These are phyloP conservation scores for Erodium chrysanthum DNA, from an alignment of 441 rosid genomes.

Conservation along the genomic window DNA sequence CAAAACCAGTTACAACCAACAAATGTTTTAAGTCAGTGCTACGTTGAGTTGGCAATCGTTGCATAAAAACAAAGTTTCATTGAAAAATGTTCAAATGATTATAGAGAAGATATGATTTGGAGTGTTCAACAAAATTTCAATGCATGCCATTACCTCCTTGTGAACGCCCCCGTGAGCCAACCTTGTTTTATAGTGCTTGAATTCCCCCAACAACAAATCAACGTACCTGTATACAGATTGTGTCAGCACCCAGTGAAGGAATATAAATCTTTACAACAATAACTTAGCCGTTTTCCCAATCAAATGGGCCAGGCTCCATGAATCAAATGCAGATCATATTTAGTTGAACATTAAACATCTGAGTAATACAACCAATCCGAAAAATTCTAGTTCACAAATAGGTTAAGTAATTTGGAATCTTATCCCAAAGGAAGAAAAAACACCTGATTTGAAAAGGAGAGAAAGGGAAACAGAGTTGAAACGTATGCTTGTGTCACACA, in stretches of 20 bases:
- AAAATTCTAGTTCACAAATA: neutral
- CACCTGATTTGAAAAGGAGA: neutral
- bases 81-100: neutral
- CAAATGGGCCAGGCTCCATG: no score
- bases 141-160: conserved; percentile 53
- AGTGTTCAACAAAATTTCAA: neutral
- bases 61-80: neutral
- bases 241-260: conserved; percentile 9
- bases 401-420: neutral
- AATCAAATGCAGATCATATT: no score
- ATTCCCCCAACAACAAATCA: conserved; percentile 90
- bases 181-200: conserved; percentile 89
- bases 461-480: neutral
- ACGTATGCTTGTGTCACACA: neutral
- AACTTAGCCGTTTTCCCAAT: no score
- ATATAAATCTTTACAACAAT: neutral
- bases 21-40: neutral
- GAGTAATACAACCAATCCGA: neutral
- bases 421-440: neutral
- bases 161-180: conserved; percentile 83
- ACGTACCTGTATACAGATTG: conserved; percentile 52
- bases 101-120: neutral
- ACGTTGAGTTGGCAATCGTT: conserved; percentile 1
- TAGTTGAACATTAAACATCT: neutral
- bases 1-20: neutral